phyloP scores from a whole-genome alignment of 768 basidiomycete genomes.

The Gymnopilus dilepis region DNA sequence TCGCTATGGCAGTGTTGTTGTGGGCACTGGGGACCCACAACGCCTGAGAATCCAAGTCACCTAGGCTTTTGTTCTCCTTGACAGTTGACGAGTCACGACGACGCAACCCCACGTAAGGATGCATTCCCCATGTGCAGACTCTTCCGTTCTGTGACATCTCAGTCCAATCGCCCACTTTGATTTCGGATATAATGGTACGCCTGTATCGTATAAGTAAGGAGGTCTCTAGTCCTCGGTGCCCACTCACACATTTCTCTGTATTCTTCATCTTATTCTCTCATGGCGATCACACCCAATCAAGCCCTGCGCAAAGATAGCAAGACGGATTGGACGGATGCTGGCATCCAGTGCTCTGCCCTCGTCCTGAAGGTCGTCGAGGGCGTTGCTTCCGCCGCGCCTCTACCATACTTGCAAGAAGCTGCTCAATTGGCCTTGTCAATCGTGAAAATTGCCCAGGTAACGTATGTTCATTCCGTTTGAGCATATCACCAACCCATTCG shows the following conservation, averaged over 20 bases:
- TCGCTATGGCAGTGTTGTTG: neutral
- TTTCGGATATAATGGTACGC: neutral
- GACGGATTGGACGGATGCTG: neutral
- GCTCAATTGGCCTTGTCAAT: neutral
- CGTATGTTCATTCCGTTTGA: neutral
- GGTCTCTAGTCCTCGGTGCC: too few relatives aligned
- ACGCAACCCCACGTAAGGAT: neutral
- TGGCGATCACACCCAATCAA: neutral
- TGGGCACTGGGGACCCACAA: neutral
- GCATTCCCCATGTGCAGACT: neutral
- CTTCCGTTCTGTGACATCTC: neutral
- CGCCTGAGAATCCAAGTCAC: neutral
- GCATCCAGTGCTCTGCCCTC: neutral
- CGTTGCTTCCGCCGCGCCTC: neutral
- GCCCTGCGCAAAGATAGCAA: neutral
- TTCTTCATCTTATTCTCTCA: neutral
- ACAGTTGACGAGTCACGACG: neutral
- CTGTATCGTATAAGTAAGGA: neutral
- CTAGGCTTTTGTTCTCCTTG: neutral
- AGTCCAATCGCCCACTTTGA: too few relatives aligned
- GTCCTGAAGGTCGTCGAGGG: neutral
- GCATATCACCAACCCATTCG: neutral
- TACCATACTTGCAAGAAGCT: neutral
- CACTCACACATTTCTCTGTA: too few relatives aligned
- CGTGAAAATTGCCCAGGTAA: neutral